Evolutionary conservation across 495 filamentous ascomycete species (phyloP).

Genomic region (Friedmanniomyces simplex): DNA sequence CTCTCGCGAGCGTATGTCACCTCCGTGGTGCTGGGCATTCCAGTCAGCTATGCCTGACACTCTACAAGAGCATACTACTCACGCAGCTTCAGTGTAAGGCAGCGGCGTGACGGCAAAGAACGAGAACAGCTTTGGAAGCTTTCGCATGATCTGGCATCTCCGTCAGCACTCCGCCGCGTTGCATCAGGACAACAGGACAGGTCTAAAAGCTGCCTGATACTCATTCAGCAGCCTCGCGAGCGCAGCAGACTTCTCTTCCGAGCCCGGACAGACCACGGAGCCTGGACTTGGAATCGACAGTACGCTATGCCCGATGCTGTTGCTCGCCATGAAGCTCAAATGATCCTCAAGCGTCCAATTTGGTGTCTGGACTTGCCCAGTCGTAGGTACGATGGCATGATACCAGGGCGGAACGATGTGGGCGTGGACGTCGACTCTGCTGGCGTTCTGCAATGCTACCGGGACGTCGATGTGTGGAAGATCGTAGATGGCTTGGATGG

Average conservation of each 20-base stretch:
- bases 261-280: slow-evolving; percentile 19
- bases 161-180: not conserved
- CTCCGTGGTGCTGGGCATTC: slow-evolving; percentile 5
- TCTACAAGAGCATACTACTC: not conserved
- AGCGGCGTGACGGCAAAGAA: slow-evolving; percentile 20
- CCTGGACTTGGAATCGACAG: slow-evolving; percentile 21
- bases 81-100: slow-evolving; percentile 19
- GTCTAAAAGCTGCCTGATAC: slow-evolving; percentile 2
- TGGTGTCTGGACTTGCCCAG: slow-evolving; percentile 19
- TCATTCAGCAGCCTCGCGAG: slow-evolving; percentile 24
- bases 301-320: slow-evolving; percentile 15
- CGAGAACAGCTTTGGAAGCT: slow-evolving; percentile 17
- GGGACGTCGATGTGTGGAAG: not conserved
- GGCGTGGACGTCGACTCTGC: slow-evolving; percentile 22
- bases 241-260: slow-evolving; percentile 16
- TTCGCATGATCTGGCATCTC: not conserved
- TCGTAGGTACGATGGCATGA: slow-evolving; percentile 16
- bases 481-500: slow-evolving; percentile 1
- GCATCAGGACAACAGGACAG: not conserved
- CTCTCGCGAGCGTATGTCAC: slow-evolving; percentile 20
- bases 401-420: slow-evolving; percentile 24
- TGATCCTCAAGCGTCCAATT: slow-evolving; percentile 16
- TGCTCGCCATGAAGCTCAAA: slow-evolving; percentile 19
- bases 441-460: slow-evolving; percentile 9
- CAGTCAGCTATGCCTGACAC: not conserved